These are phyloP conservation scores for Colletotrichum camelliae DNA, from an alignment of 2,329 filamentous ascomycete genomes.

Conservation along the genomic window DNA sequence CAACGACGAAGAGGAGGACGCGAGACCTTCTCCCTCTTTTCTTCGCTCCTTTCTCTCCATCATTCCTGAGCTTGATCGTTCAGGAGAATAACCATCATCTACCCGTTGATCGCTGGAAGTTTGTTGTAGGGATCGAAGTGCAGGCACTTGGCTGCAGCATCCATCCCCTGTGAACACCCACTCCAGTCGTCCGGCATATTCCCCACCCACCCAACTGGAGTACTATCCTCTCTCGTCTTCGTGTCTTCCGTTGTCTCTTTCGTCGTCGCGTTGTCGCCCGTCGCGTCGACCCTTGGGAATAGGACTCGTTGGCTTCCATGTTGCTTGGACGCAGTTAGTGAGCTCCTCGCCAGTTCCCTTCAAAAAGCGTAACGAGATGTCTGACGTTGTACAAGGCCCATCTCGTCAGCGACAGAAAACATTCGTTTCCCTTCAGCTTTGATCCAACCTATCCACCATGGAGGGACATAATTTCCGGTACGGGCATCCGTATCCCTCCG, in stretches of 20 bases:
- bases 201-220: not conserved
- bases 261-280: not conserved
- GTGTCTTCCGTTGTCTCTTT: not conserved
- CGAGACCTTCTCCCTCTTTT: not conserved
- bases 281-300: not conserved
- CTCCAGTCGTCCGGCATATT: not conserved
- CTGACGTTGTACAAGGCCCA: not conserved
- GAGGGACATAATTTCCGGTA: not conserved
- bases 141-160: constrained; percentile 3
- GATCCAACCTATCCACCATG: not conserved
- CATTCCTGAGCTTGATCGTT: not conserved
- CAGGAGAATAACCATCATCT: not conserved
- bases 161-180: not conserved
- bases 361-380: not conserved
- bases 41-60: not conserved
- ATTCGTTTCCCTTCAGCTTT: not conserved
- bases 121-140: not conserved
- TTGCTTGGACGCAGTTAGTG: not conserved
- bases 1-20: not conserved
- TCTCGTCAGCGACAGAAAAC: not conserved
- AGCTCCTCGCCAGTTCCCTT: not conserved
- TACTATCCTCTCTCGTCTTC: not conserved
- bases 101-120: not conserved
- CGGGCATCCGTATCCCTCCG: not conserved
- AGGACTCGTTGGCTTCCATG: not conserved